Percentiles rank a stretch among this genome's conserved stretches.
phyloP scores from a whole-genome alignment of 1,284 basidiomycete genomes.

The Neonothopanus nambi region DNA sequence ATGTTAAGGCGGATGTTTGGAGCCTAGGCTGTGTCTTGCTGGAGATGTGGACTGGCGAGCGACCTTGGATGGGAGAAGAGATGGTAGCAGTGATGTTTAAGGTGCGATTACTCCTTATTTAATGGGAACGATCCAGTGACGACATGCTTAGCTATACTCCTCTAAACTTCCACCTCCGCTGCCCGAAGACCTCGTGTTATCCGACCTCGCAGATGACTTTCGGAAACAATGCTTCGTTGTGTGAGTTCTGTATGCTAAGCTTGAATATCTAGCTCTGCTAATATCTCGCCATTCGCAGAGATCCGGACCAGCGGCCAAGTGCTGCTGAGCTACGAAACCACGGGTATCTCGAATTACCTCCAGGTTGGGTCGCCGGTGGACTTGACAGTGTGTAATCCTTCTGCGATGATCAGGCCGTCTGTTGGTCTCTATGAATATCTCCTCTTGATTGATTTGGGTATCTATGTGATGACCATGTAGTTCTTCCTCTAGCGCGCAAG shows the following conservation, averaged over 20 bases:
- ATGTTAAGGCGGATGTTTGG: conserved; percentile 78
- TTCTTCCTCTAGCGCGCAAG: no score
- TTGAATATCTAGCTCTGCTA: conserved; percentile 1
- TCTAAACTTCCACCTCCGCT: conserved; percentile 86
- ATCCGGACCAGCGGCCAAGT: conserved; percentile 84
- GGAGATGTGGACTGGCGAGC: conserved; percentile 76
- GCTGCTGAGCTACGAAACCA: conserved; percentile 84
- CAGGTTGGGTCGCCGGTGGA: no score
- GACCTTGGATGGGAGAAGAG: conserved; percentile 59
- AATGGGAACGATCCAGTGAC: background rate
- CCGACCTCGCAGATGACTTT: conserved; percentile 82
- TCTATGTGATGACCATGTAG: no score
- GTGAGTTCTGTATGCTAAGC: conserved; percentile 43
- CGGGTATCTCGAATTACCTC: conserved; percentile 77
- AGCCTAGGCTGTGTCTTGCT: conserved; percentile 77
- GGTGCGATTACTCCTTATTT: conserved; percentile 18
- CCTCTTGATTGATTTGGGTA: no score
- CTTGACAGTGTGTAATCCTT: no score
- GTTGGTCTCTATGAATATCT: no score
- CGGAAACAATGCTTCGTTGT: conserved; percentile 88
- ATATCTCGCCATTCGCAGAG: conserved; percentile 42
- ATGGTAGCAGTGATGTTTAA: conserved; percentile 38
- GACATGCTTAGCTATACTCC: conserved; percentile 66
- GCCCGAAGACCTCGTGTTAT: conserved; percentile 78
- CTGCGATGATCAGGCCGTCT: no score